A percentile compares a stretch with the other conserved stretches of the same genome.
phyloP scores from a whole-genome alignment of 768 basidiomycete species.

The Termitomyces sp. region DNA sequence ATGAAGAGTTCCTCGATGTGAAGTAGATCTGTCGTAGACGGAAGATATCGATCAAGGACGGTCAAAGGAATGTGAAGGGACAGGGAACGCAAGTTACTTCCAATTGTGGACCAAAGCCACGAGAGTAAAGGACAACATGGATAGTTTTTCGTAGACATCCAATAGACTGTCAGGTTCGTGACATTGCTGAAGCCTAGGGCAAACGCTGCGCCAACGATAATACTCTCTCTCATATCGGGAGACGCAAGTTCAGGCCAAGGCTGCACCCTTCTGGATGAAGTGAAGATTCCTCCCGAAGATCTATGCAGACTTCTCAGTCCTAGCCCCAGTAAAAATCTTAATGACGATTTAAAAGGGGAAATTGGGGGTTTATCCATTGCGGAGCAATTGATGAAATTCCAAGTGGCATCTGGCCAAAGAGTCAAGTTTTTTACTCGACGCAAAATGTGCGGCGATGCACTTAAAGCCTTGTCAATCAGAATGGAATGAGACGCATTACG shows the following conservation, averaged over 20 bases:
- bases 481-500: background rate
- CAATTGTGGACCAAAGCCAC: constrained; percentile 14
- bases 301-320: background rate
- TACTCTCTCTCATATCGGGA: constrained; percentile 12
- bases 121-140: constrained; percentile 15
- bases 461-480: background rate
- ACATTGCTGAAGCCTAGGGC: too few species aligned
- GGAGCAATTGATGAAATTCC: constrained; percentile 18
- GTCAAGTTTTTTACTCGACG: constrained; percentile 22
- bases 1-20: constrained; percentile 10
- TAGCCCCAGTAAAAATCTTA: background rate
- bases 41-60: background rate
- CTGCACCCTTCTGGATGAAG: background rate
- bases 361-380: background rate
- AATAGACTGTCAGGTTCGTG: constrained; percentile 19
- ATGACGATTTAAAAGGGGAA: background rate
- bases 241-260: constrained; percentile 4
- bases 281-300: background rate
- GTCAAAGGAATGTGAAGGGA: constrained; percentile 2
- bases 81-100: constrained; percentile 3
- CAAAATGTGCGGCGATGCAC: constrained; percentile 10
- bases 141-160: constrained; percentile 16
- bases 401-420: constrained; percentile 23
- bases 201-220: constrained; percentile 12
- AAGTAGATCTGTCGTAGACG: background rate